A percentile compares a stretch with the other conserved stretches of the same genome.
phyloP scores from a whole-genome alignment of 75 land plant species.

The Pinus taeda region DNA sequence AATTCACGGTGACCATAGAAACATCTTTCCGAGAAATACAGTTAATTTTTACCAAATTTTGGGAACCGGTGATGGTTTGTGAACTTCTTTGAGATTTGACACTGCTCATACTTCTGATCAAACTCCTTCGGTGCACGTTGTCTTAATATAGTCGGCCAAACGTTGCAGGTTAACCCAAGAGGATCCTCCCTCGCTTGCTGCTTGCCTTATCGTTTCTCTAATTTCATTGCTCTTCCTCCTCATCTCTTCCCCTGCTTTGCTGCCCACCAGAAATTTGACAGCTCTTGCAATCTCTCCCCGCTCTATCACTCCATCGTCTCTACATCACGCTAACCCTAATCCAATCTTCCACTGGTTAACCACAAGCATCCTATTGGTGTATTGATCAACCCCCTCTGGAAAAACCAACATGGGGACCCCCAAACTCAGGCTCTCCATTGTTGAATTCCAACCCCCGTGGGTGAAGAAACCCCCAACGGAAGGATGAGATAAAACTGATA shows the following conservation, averaged over 20 bases:
- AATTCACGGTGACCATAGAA: too few species aligned
- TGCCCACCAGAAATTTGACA: slow-evolving; percentile 11
- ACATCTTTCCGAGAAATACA: too few species aligned
- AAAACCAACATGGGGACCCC: slow-evolving; percentile 25
- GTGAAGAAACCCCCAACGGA: slow-evolving; percentile 17
- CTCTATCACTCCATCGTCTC: background rate
- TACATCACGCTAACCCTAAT: background rate
- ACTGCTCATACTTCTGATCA: background rate
- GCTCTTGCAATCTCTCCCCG: background rate
- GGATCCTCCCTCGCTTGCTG: slow-evolving; percentile 34
- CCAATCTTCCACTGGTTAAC: slow-evolving; percentile 7
- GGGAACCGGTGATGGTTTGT: too few species aligned
- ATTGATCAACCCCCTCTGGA: slow-evolving; percentile 16
- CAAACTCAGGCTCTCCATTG: slow-evolving; percentile 8
- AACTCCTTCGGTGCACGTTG: background rate
- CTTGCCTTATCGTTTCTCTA: slow-evolving; percentile 25
- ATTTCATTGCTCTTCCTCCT: slow-evolving; percentile 18
- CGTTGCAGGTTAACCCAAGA: slow-evolving; percentile 22
- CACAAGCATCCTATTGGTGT: slow-evolving; percentile 2
- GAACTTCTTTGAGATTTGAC: too few species aligned
- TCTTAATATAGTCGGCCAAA: slow-evolving; percentile 12
- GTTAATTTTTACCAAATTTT: too few species aligned
- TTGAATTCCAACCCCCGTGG: slow-evolving; percentile 30
- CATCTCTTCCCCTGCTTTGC: slow-evolving; percentile 18
- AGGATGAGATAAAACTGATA: slow-evolving; percentile 15